Evolutionary conservation across 805 yeast species (phyloP).

Genomic region (Lipomyces chichibuensis): DNA sequence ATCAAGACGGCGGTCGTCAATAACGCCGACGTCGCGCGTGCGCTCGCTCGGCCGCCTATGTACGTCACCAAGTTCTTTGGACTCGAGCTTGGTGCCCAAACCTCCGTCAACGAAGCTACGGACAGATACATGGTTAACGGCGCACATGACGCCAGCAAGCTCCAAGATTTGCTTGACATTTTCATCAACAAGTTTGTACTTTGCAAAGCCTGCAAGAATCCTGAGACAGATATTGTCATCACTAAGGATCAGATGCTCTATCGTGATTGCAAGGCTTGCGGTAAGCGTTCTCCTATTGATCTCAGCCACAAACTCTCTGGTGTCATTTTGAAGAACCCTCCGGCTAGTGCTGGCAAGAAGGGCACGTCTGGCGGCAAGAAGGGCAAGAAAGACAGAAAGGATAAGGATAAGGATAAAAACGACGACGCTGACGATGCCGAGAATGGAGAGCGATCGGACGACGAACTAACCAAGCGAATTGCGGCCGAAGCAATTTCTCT

Average conservation of each 20-base stretch:
- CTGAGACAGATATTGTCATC: slow-evolving; percentile 90
- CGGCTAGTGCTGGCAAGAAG: slow-evolving; percentile 50
- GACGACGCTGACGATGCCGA: slow-evolving; percentile 51
- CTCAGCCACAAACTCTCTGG: slow-evolving; percentile 85
- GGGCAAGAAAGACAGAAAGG: slow-evolving; percentile 23
- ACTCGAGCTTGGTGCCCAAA: slow-evolving; percentile 95
- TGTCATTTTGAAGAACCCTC: slow-evolving; percentile 86
- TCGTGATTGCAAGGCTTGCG: slow-evolving; percentile 98
- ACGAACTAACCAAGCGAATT: slow-evolving; percentile 74
- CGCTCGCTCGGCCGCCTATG: slow-evolving; percentile 88
- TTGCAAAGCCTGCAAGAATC: slow-evolving; percentile 94
- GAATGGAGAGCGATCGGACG: slow-evolving; percentile 54
- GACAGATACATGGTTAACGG: slow-evolving; percentile 95
- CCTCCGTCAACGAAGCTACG: slow-evolving; percentile 72
- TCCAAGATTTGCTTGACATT: slow-evolving; percentile 93
- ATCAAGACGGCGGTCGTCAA: slow-evolving; percentile 93
- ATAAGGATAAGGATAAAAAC: slow-evolving; percentile 66
- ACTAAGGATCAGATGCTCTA: slow-evolving; percentile 73
- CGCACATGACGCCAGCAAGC: slow-evolving; percentile 83
- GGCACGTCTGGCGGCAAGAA: slow-evolving; percentile 62
- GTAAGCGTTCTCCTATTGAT: slow-evolving; percentile 81
- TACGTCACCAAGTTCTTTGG: slow-evolving; percentile 95
- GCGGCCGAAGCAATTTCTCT: slow-evolving; percentile 80
- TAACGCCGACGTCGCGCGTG: slow-evolving; percentile 89
- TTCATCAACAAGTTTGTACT: slow-evolving; percentile 90